Conservation (phyloP, 1,284 basidiomycete species). For the Tilletiopsis washingtonensis region DNA sequence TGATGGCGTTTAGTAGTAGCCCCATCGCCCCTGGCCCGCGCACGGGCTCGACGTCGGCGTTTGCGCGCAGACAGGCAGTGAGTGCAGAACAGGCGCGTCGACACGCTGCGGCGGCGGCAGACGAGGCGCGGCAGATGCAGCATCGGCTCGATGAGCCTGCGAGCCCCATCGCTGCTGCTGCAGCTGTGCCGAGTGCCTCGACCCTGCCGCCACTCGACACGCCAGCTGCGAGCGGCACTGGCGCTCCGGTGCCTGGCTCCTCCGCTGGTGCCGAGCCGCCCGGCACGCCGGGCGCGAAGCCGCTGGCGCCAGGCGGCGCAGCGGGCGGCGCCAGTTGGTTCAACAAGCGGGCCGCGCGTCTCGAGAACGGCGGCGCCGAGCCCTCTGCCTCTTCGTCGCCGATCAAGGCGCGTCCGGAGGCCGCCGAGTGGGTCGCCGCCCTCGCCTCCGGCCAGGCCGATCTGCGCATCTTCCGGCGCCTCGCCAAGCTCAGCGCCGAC, state of each 20-base stretch:
- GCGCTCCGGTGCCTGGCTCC: too few species aligned
- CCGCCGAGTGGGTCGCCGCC: conserved; percentile 17
- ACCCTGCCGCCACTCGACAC: neutral
- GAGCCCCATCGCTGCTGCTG: neutral
- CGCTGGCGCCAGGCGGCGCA: neutral
- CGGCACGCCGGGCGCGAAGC: too few species aligned
- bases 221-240: too few species aligned
- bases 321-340: conserved; percentile 6
- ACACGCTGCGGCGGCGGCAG: too few species aligned
- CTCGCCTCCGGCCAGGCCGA: conserved; percentile 14
- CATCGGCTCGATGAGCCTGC: neutral
- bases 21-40: too few species aligned
- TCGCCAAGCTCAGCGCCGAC: conserved; percentile 19
- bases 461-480: conserved; percentile 13
- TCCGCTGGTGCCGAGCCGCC: too few species aligned
- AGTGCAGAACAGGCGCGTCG: too few species aligned
- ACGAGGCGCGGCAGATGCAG: too few species aligned
- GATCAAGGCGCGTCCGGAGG: conserved; percentile 22
- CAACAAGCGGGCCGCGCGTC: conserved; percentile 13
- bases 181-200: too few species aligned
- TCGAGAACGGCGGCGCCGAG: conserved; percentile 3
- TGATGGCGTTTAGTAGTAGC: too few species aligned
- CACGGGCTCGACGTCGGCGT: too few species aligned
- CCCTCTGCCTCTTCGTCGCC: conserved; percentile 11
- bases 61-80: too few species aligned